These are phyloP conservation scores for Aquanectria penicillioides DNA, from an alignment of 2,329 filamentous ascomycete species.

Conservation along the genomic window DNA sequence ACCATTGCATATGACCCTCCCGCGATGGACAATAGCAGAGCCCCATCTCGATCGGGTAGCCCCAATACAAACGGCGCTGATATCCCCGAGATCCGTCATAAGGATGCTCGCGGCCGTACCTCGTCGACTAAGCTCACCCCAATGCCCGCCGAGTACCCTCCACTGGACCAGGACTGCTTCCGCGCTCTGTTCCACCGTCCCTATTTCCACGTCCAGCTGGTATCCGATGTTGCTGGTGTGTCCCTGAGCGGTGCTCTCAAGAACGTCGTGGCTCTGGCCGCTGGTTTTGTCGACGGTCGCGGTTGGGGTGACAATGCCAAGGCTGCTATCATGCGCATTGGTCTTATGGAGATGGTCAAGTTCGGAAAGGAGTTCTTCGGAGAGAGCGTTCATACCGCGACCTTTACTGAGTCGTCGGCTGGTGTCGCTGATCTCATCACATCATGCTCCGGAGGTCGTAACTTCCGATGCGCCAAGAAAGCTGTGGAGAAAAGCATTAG, in stretches of 20 bases:
- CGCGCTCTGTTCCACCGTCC: conserved; percentile 91
- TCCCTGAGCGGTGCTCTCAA: conserved; percentile 95
- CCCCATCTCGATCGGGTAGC: conserved; percentile 64
- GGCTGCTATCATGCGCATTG: conserved; percentile 97
- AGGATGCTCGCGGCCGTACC: conserved; percentile 72
- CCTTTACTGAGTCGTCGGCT: conserved; percentile 96
- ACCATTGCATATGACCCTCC: conserved; percentile 97
- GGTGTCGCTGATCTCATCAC: conserved; percentile 97
- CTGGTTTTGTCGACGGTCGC: conserved; percentile 93
- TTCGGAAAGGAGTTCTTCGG: conserved; percentile 96
- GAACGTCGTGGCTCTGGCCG: conserved; percentile 94
- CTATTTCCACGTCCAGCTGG: conserved; percentile 97
- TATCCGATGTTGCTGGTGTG: conserved; percentile 94
- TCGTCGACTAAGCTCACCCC: conserved; percentile 78
- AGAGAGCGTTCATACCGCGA: conserved; percentile 80
- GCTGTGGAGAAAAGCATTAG: conserved; percentile 81
- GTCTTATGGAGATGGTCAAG: conserved; percentile 94
- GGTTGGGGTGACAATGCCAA: conserved; percentile 99
- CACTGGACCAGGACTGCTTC: conserved; percentile 85
- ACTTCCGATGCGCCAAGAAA: conserved; percentile 93
- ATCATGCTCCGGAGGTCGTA: conserved; percentile 89
- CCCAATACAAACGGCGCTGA: conserved; percentile 61
- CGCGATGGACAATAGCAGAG: conserved; percentile 80
- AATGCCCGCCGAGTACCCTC: conserved; percentile 83
- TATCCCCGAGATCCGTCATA: conserved; percentile 70